phyloP scores from a whole-genome alignment of 2,329 filamentous ascomycete species.

The Penicillium sp. region DNA sequence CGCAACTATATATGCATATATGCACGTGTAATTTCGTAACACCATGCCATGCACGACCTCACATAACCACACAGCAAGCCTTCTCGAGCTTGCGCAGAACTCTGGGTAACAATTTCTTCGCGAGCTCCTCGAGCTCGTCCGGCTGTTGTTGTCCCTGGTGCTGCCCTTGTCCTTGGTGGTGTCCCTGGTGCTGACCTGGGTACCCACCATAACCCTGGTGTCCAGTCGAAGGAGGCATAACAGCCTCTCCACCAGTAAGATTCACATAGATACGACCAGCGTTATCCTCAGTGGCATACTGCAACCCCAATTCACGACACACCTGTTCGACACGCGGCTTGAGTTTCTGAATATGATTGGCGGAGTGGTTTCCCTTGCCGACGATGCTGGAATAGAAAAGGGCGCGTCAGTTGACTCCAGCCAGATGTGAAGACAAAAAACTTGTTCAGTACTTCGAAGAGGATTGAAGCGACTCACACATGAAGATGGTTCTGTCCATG shows the following conservation, averaged over 20 bases:
- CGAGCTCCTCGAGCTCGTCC: conserved; percentile 57
- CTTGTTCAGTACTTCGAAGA: too few species aligned
- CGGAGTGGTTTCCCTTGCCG: conserved; percentile 87
- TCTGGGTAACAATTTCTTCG: conserved; percentile 59
- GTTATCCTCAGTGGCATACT: conserved; percentile 83
- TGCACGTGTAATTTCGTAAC: conserved; percentile 8
- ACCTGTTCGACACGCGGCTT: conserved; percentile 91
- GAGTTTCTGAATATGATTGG: conserved; percentile 81
- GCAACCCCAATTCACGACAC: conserved; percentile 75
- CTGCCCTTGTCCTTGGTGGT: conserved; percentile 40
- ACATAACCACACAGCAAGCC: conserved; percentile 74
- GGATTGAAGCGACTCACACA: conserved; percentile 52
- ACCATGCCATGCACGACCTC: conserved; percentile 15
- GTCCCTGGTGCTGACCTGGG: conserved; percentile 44
- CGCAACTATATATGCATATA: neutral
- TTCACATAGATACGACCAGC: conserved; percentile 86
- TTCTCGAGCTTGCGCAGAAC: conserved; percentile 63
- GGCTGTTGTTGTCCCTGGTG: conserved; percentile 49
- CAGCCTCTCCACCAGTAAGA: conserved; percentile 66
- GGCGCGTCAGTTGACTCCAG: neutral
- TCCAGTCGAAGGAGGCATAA: conserved; percentile 41
- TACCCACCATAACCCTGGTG: conserved; percentile 25
- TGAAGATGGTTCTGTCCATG: conserved; percentile 78
- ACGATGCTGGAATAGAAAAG: conserved; percentile 60
- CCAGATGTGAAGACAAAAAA: too few species aligned